Base-by-base conservation (phyloP, 192 early-diverging fungal genomes). In the Backusella westeae region DNA sequence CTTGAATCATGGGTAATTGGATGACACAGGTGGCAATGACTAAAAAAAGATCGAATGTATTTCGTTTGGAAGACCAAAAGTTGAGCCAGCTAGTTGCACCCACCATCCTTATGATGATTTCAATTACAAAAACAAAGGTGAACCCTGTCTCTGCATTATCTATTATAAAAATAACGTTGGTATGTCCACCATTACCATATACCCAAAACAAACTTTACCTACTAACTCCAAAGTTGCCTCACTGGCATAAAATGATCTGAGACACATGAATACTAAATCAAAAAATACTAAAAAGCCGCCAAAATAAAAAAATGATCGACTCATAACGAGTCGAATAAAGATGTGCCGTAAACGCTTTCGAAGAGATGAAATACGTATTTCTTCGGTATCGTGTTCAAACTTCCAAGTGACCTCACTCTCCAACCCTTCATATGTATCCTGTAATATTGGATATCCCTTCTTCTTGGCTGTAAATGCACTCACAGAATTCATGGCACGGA, bases 391-490 rank as follows among this genome's bases (percentile, higher is more conserved):
- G 5, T 78, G 38, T 49, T 65, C 77, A 39, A 66, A 78, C 42
- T 19, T 78, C 77, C 77, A 78, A 19, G 41, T 21, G n/a, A 32
- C 34, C 19, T 74, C 72, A 29, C 56, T 63, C 26, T 63, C 56
- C 1, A 63, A 29, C 3, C 23, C 56, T 56, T 74, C 72, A 29
- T 63, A 12, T 14, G 56, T 63, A 14, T 63, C 56, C 9, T 68
- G 53, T 19, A 78, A 44, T 6, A 78, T 29, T 7, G 77, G 63
- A n/a, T 73, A 38, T 36, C 39, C 5, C 41, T 67, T 81, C 19
- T 78, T 76, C 72, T 76, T 83, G 8, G 81, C 85, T 26, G 78
- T 85, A 74, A 88, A 88, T 1, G 85, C 87, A 9, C 83, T 86
- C 42, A 79, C 78, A 21, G 80, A 71, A 29, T 66, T 72, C 44